phyloP scores from a whole-genome alignment of 2,329 filamentous ascomycete species.

The Mycosphaerella sp. region DNA sequence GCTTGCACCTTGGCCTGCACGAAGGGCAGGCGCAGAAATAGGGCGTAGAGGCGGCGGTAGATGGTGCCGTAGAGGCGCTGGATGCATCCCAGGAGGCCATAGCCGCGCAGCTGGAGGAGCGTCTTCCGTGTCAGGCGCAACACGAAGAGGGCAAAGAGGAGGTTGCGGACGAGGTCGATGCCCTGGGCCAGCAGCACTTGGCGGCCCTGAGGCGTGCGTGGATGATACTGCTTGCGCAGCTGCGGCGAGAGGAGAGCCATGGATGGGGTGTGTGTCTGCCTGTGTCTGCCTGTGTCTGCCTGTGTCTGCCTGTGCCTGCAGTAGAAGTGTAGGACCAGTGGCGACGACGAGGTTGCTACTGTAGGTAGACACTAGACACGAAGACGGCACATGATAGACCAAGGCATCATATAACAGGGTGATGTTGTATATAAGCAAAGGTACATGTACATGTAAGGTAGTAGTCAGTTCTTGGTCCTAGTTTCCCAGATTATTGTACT shows the following conservation, averaged over 20 bases:
- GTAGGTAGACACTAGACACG: too few species aligned
- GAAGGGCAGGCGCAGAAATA: slow-evolving; percentile 79
- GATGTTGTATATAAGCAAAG: too few species aligned
- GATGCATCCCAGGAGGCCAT: slow-evolving; percentile 74
- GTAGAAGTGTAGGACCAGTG: too few species aligned
- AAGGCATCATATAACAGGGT: too few species aligned
- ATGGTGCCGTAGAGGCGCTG: slow-evolving; percentile 66
- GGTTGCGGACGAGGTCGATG: slow-evolving; percentile 58
- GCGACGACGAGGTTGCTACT: too few species aligned
- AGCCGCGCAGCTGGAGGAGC: slow-evolving; percentile 80
- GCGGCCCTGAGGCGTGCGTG: slow-evolving; percentile 18
- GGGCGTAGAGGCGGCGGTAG: slow-evolving; percentile 70
- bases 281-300: not conserved
- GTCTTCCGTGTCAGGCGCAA: slow-evolving; percentile 73
- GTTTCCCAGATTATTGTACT: too few species aligned
- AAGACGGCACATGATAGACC: too few species aligned
- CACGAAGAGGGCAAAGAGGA: slow-evolving; percentile 84
- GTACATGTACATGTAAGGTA: too few species aligned
- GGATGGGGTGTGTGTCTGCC: not conserved
- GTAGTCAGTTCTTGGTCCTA: too few species aligned
- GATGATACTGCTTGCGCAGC: slow-evolving; percentile 25
- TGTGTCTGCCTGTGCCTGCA: too few species aligned
- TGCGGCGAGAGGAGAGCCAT: slow-evolving; percentile 17
- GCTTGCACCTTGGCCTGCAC: slow-evolving; percentile 80
- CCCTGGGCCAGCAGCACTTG: slow-evolving; percentile 25